Percentiles rank a stretch among this genome's conserved stretches.
Evolutionary conservation across 1,284 basidiomycete species (phyloP).

Genomic region (Ganoderma lucidum): DNA sequence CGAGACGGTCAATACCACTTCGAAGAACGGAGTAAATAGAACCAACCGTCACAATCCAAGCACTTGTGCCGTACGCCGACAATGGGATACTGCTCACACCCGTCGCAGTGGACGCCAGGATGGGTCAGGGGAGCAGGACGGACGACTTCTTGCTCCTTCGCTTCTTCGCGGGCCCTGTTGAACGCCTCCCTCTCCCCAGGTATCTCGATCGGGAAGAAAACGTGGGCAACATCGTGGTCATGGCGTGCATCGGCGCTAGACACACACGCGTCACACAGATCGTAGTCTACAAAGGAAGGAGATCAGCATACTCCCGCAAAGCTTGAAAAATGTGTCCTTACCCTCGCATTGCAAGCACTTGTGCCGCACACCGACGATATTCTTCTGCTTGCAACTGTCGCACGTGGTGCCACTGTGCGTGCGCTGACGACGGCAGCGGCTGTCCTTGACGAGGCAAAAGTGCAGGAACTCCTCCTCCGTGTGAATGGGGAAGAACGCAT

Average conservation of each 20-base stretch:
- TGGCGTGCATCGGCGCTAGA: slow-evolving; percentile 26
- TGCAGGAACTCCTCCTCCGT: slow-evolving; percentile 51
- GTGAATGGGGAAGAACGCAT: slow-evolving; percentile 73
- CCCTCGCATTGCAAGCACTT: slow-evolving; percentile 77
- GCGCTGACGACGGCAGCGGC: slow-evolving; percentile 16
- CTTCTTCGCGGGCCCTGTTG: slow-evolving; percentile 53
- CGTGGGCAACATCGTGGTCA: slow-evolving; percentile 47
- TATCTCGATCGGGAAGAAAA: slow-evolving; percentile 70
- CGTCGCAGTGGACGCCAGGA: slow-evolving; percentile 57
- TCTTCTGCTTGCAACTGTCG: slow-evolving; percentile 58
- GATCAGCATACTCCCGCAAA: not conserved
- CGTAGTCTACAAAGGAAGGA: slow-evolving; percentile 49
- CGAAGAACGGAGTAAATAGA: not conserved
- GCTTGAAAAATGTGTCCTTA: slow-evolving; percentile 34
- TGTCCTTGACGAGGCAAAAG: slow-evolving; percentile 30
- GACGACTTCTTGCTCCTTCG: slow-evolving; percentile 33
- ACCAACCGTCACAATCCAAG: slow-evolving; percentile 56
- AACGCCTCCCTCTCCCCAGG: slow-evolving; percentile 48
- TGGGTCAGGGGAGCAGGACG: slow-evolving; percentile 17
- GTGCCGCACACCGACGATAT: slow-evolving; percentile 67
- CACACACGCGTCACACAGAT: slow-evolving; percentile 71
- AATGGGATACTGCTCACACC: slow-evolving; percentile 69
- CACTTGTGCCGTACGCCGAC: slow-evolving; percentile 67
- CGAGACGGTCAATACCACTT: not conserved
- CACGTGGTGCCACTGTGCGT: slow-evolving; percentile 57